These are phyloP conservation scores for Aspergillus nidulans DNA, from an alignment of 495 filamentous ascomycete species.

Conservation along the genomic window DNA sequence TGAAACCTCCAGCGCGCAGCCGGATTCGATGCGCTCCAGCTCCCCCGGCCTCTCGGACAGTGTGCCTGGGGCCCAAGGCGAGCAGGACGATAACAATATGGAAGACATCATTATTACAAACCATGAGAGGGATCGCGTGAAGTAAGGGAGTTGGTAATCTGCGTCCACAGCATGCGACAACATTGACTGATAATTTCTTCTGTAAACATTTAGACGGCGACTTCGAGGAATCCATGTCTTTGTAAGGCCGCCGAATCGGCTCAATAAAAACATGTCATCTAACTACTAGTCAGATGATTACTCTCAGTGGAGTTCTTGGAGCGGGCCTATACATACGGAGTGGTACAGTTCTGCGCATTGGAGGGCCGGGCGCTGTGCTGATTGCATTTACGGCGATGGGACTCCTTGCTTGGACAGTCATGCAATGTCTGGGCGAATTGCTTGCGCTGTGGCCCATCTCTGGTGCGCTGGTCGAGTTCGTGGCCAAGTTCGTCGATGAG, in stretches of 20 bases:
- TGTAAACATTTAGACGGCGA: conserved; percentile 19
- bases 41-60: not conserved
- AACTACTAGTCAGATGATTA: conserved; percentile 32
- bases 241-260: conserved; percentile 27
- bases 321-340: conserved; percentile 45
- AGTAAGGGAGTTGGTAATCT: conserved; percentile 13
- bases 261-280: not conserved
- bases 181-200: conserved; percentile 3
- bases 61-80: not conserved
- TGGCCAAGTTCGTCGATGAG: conserved; percentile 44
- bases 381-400: conserved; percentile 42
- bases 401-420: conserved; percentile 36
- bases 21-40: conserved; percentile 1
- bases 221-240: conserved; percentile 42
- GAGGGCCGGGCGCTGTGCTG: conserved; percentile 39
- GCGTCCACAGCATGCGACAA: not conserved
- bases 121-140: conserved; percentile 18
- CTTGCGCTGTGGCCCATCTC: conserved; percentile 46
- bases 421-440: conserved; percentile 48
- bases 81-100: not conserved
- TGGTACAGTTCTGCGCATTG: conserved; percentile 38
- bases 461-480: conserved; percentile 42
- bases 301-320: conserved; percentile 42
- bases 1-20: not conserved
- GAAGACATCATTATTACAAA: conserved; percentile 4